A percentile compares a stretch with the other conserved stretches of the same genome.
Conservation (phyloP, 305 asterid genomes). For the Euphrasia arctica region DNA sequence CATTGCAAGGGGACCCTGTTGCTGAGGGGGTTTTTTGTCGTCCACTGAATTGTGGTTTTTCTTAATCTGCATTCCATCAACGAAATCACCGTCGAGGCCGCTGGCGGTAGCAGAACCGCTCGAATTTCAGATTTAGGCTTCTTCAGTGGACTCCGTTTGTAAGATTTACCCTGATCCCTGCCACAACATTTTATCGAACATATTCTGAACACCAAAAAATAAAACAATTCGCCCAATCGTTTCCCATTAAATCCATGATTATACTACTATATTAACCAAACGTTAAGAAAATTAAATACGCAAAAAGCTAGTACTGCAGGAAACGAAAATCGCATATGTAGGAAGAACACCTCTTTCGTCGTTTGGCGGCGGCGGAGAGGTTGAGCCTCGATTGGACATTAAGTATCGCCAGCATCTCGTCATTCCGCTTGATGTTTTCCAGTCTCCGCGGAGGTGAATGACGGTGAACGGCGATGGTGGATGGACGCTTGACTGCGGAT, state of each 20-base stretch:
- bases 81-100: constrained; percentile 49
- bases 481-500: no score
- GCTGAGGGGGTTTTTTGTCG: constrained; percentile 20
- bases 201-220: background rate
- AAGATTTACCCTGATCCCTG: constrained; percentile 63
- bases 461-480: no score
- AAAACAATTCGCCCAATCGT: background rate
- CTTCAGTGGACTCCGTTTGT: constrained; percentile 59
- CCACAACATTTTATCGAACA: background rate
- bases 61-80: constrained; percentile 26
- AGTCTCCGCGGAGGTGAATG: constrained; percentile 35
- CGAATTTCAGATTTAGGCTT: constrained; percentile 57
- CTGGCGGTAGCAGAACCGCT: constrained; percentile 53
- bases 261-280: no score
- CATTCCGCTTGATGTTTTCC: constrained; percentile 80
- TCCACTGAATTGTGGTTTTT: constrained; percentile 9
- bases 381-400: constrained; percentile 53
- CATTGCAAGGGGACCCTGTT: constrained; percentile 54
- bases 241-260: no score
- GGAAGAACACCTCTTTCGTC: constrained; percentile 43
- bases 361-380: constrained; percentile 52
- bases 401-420: constrained; percentile 78
- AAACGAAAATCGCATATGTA: background rate
- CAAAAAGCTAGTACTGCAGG: background rate
- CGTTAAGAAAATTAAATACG: background rate